Base-by-base conservation (phyloP, 225 moss, liverwort and hornwort species). In the Physcomitrium patens region DNA sequence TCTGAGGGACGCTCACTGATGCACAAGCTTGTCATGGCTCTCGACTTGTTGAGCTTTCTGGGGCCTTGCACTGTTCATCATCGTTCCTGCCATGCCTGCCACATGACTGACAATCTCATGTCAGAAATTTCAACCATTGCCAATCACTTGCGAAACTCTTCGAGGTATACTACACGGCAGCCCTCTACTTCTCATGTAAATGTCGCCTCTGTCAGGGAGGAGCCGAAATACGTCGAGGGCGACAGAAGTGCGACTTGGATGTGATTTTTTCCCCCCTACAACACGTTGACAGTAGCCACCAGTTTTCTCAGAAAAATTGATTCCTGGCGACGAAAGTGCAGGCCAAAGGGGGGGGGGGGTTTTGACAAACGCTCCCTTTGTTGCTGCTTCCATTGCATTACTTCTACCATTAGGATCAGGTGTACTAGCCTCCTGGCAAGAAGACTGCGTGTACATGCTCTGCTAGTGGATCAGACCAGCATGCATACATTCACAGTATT, bases 141-240 rank as follows among this genome's bases (percentile, higher is more conserved):
- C 16, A 13, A 27, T 69, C 65, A 41, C 41, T 67, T 20, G 55
- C 62, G 81, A 41, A 61, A 27, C 23, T 42, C 5, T 0, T 49
- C 70, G 65, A 8, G 24, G 69, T 24, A 19, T 43, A 15, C 48
- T 65, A 70, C 8, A 47, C 43, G 64, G 56, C 67, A 46, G 60
- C 54, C 54, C 51, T 50, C 72, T 58, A 56, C 42, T 49, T 28
- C 55, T 28, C 55, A 48, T 63, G 52, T 50, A 37, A 54, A 13
- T 69, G 73, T 69, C 73, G 73, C 77, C 57, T 73, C 17, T 77
- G 81, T 77, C 81, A 81, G 77, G 55, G 31, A 37, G 31, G 31
- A n/a, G 31, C 31, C 31, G 31, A 7, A 16, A 77, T 20, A 47
- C 27, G 26, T 56, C 16, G 63, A 48, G 27, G 68, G 63, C 72